Conservation (phyloP, 2,329 filamentous ascomycete species). For the Trichophyton benhamiae region DNA sequence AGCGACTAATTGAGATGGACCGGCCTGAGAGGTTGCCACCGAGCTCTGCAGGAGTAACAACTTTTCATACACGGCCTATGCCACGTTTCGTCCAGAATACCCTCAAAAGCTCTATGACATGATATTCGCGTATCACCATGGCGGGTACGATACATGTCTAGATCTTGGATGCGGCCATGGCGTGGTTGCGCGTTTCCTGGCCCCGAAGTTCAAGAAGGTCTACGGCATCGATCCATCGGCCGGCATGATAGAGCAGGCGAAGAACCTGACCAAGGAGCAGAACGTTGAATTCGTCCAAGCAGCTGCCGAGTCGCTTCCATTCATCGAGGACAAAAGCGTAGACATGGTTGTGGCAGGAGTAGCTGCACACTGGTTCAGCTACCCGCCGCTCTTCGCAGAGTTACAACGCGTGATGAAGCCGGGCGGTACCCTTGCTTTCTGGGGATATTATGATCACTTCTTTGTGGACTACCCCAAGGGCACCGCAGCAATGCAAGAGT, state of each 20-base stretch:
- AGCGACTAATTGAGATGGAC: background rate
- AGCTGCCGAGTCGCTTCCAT: conserved; percentile 43
- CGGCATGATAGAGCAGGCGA: conserved; percentile 23
- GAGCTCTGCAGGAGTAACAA: background rate
- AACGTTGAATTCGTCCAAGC: conserved; percentile 42
- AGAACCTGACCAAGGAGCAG: conserved; percentile 13
- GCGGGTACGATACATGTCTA: conserved; percentile 30
- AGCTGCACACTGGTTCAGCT: conserved; percentile 57
- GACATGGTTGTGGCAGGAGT: conserved; percentile 44
- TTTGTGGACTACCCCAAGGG: conserved; percentile 43
- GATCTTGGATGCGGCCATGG: conserved; percentile 56
- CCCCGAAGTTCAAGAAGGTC: conserved; percentile 40
- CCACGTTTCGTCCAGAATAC: conserved; percentile 49
- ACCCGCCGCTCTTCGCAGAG: conserved; percentile 42
- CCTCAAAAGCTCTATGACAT: conserved; percentile 43
- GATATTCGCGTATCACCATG: conserved; percentile 43
- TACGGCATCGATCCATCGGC: conserved; percentile 29
- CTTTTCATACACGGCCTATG: conserved; percentile 45
- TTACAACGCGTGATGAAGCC: conserved; percentile 42
- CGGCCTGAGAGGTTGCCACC: background rate
- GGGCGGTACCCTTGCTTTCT: conserved; percentile 51
- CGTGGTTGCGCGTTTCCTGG: conserved; percentile 43
- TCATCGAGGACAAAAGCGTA: conserved; percentile 38
- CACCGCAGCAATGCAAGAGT: conserved; percentile 43
- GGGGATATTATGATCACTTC: conserved; percentile 54